A percentile compares a stretch with the other conserved stretches of the same genome.
These are phyloP conservation scores for Monosporascus sp. DNA, from an alignment of 2,329 filamentous ascomycete species.

Conservation along the genomic window DNA sequence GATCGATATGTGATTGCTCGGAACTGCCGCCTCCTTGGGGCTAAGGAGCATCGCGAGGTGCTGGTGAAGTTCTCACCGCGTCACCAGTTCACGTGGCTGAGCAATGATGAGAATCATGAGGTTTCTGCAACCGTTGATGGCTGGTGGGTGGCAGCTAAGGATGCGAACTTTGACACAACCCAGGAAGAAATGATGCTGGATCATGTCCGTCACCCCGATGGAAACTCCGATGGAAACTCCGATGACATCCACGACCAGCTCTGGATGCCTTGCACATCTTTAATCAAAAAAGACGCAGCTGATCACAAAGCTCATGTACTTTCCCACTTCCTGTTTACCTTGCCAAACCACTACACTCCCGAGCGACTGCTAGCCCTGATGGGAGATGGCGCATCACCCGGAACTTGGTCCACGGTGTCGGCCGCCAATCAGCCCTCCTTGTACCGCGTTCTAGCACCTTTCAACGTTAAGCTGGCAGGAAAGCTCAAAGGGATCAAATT, in stretches of 20 bases:
- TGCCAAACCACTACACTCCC: neutral
- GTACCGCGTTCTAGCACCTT: slow-evolving; percentile 3
- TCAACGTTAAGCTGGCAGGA: slow-evolving; percentile 8
- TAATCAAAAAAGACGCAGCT: neutral
- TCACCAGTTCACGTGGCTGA: slow-evolving; percentile 10
- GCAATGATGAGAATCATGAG: neutral
- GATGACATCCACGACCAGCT: neutral
- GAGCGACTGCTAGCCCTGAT: neutral
- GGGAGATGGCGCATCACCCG: neutral
- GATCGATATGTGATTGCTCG: slow-evolving; percentile 26
- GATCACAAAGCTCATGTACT: neutral
- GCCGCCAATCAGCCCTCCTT: slow-evolving; percentile 4
- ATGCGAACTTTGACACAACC: neutral
- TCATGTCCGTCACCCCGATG: too few relatives aligned
- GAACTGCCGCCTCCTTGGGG: slow-evolving; percentile 21
- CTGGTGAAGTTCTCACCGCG: slow-evolving; percentile 12
- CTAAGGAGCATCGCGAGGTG: slow-evolving; percentile 27
- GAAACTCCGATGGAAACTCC: too few relatives aligned
- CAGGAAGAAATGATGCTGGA: too few relatives aligned
- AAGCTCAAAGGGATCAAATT: neutral
- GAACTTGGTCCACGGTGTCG: slow-evolving; percentile 3
- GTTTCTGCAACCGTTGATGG: slow-evolving; percentile 3
- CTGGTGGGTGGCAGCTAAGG: slow-evolving; percentile 4
- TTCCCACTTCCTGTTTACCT: neutral
- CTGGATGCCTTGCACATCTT: neutral